phyloP scores from a whole-genome alignment of 345 rosid genomes.

The Theobroma cacao region DNA sequence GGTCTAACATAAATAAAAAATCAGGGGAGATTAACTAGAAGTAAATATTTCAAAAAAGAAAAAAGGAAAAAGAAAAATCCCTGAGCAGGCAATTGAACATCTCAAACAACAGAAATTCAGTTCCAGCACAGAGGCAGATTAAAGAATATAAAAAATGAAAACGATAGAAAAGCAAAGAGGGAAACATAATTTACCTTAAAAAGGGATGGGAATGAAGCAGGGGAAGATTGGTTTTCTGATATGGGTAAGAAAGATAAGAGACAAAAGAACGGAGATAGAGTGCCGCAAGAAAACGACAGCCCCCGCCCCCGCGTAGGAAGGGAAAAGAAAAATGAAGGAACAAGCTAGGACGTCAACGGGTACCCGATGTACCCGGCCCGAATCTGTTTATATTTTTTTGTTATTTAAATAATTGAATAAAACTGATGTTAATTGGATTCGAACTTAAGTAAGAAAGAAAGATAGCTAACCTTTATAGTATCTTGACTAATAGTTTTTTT shows the following conservation, averaged over 20 bases:
- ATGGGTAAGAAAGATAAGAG: too few species aligned
- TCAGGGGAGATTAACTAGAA: background rate
- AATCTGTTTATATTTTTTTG: too few species aligned
- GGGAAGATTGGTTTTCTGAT: background rate
- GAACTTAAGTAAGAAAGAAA: too few species aligned
- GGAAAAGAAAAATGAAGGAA: too few species aligned
- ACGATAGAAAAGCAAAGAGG: background rate
- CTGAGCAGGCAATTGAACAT: background rate
- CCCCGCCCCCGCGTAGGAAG: background rate
- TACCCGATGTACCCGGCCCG: too few species aligned
- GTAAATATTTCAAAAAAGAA: background rate
- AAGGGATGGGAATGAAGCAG: background rate
- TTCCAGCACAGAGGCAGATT: background rate
- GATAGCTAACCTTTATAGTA: too few species aligned
- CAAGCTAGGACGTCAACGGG: too few species aligned
- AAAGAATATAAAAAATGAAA: background rate
- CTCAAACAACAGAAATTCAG: background rate
- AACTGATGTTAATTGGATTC: too few species aligned
- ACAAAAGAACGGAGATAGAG: background rate
- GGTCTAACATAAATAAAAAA: background rate
- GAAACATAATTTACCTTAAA: background rate
- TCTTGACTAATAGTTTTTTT: too few species aligned
- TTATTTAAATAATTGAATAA: too few species aligned
- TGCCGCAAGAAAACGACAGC: background rate
- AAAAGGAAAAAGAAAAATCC: background rate